phyloP scores from a whole-genome alignment of 1,284 basidiomycete genomes.

The Ganoderma boninense region DNA sequence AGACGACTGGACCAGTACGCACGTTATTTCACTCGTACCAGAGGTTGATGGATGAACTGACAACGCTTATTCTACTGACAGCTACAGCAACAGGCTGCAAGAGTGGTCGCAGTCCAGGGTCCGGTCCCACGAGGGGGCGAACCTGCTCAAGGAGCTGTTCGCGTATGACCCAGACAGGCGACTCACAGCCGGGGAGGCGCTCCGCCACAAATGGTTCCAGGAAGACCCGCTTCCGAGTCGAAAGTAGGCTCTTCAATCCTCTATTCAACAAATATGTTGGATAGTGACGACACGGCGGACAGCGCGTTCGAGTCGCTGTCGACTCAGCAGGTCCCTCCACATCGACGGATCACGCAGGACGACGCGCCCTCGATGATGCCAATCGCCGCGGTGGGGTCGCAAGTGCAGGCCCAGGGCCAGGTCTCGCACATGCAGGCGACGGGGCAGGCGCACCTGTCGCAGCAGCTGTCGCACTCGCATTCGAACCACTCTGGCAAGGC shows the following conservation, averaged over 20 bases:
- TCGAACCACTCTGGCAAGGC: slow-evolving; percentile 57
- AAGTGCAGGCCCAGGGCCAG: slow-evolving; percentile 48
- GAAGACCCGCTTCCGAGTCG: slow-evolving; percentile 79
- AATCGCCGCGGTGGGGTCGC: slow-evolving; percentile 50
- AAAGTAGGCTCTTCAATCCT: slow-evolving; percentile 60
- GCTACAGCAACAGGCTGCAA: slow-evolving; percentile 71
- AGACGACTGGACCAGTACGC: slow-evolving; percentile 80
- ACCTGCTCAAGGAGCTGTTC: slow-evolving; percentile 87
- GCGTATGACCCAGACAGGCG: slow-evolving; percentile 91
- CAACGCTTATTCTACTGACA: slow-evolving; percentile 40
- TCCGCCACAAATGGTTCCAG: slow-evolving; percentile 85
- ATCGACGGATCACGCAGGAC: slow-evolving; percentile 78
- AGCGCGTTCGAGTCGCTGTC: slow-evolving; percentile 71
- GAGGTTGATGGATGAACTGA: not conserved
- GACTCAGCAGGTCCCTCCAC: slow-evolving; percentile 70
- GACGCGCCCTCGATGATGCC: slow-evolving; percentile 84
- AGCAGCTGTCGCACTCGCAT: slow-evolving; percentile 48
- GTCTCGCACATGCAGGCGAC: slow-evolving; percentile 47
- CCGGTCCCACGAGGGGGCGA: slow-evolving; percentile 69
- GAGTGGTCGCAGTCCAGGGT: slow-evolving; percentile 84
- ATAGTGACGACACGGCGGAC: not conserved
- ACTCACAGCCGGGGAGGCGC: slow-evolving; percentile 83
- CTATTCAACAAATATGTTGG: no score
- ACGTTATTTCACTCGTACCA: not conserved
- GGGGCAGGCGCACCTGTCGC: slow-evolving; percentile 44